Conservation (phyloP, 2,329 filamentous ascomycete genomes). For the Penicillium sp. region DNA sequence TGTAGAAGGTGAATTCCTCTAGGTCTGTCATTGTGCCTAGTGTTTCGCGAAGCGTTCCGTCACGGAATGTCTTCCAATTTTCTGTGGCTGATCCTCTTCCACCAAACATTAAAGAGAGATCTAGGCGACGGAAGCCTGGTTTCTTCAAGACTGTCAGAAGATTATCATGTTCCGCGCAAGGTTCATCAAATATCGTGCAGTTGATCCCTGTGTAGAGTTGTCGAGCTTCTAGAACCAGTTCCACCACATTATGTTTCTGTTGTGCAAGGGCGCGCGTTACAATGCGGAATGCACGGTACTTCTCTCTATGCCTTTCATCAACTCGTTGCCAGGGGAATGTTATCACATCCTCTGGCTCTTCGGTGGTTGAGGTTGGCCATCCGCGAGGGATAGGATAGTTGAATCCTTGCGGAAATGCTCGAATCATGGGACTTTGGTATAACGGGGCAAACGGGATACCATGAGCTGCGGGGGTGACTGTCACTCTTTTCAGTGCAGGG, state of each 20-base stretch:
- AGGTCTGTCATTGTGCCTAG: not conserved
- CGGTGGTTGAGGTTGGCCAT: slow-evolving; percentile 26
- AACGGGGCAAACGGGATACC: slow-evolving; percentile 37
- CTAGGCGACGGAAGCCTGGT: slow-evolving; percentile 33
- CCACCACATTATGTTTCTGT: slow-evolving; percentile 32
- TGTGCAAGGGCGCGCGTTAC: slow-evolving; percentile 32
- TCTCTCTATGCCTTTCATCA: slow-evolving; percentile 16
- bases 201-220: slow-evolving; percentile 37
- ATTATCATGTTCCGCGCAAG: slow-evolving; percentile 30
- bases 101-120: slow-evolving; percentile 22
- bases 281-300: slow-evolving; percentile 39
- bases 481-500: slow-evolving; percentile 41
- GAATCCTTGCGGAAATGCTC: slow-evolving; percentile 44
- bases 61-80: slow-evolving; percentile 2
- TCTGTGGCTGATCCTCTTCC: not conserved
- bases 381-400: slow-evolving; percentile 43
- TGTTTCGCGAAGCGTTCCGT: slow-evolving; percentile 3
- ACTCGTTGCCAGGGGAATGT: slow-evolving; percentile 4
- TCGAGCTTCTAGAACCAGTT: slow-evolving; percentile 41
- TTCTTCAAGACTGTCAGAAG: slow-evolving; percentile 26
- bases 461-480: slow-evolving; percentile 46
- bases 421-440: slow-evolving; percentile 50
- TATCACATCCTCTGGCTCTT: slow-evolving; percentile 1
- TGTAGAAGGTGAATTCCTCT: slow-evolving; percentile 1
- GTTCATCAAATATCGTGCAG: slow-evolving; percentile 24